A percentile compares a stretch with the other conserved stretches of the same genome.
phyloP scores from a whole-genome alignment of 768 basidiomycete genomes.

The Tricholoma flavovirens region DNA sequence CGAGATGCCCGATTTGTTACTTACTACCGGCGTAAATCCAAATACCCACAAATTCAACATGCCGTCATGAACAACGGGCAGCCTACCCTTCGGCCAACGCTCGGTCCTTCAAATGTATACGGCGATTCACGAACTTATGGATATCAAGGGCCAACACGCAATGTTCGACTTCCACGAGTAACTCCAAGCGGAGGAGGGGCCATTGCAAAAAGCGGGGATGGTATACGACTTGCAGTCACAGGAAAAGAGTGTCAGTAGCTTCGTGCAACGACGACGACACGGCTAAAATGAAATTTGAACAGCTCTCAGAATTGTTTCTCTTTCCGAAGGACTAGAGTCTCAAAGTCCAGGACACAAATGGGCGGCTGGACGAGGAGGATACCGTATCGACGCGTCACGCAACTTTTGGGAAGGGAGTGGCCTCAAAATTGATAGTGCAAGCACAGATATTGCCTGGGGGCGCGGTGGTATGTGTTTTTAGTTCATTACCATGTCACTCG shows the following conservation, averaged over 20 bases:
- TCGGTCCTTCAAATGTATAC: constrained; percentile 18
- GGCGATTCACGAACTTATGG: constrained; percentile 38
- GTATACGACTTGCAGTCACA: constrained; percentile 60
- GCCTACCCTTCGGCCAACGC: constrained; percentile 4
- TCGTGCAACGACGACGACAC: neutral
- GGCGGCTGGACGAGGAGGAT: constrained; percentile 51
- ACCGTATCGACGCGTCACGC: constrained; percentile 64
- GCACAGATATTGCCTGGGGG: constrained; percentile 80
- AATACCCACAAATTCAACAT: neutral
- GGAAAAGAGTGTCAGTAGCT: constrained; percentile 63
- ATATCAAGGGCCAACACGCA: constrained; percentile 38
- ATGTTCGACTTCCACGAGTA: constrained; percentile 56
- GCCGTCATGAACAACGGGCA: constrained; percentile 5
- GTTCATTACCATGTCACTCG: neutral
- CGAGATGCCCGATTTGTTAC: too few species aligned
- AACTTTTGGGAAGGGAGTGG: constrained; percentile 78
- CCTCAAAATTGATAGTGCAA: constrained; percentile 71
- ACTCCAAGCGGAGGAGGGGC: constrained; percentile 58
- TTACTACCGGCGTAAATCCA: too few species aligned
- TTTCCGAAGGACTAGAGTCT: constrained; percentile 42
- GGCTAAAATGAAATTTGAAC: constrained; percentile 6
- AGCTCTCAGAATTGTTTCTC: constrained; percentile 58
- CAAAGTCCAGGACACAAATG: constrained; percentile 43
- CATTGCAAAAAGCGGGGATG: constrained; percentile 65
- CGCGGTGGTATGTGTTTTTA: constrained; percentile 45